Evolutionary conservation across 306 rosid species (phyloP), one percentile per base, ranked within the genome.

Genomic region (Nissolia schottii): DNA sequence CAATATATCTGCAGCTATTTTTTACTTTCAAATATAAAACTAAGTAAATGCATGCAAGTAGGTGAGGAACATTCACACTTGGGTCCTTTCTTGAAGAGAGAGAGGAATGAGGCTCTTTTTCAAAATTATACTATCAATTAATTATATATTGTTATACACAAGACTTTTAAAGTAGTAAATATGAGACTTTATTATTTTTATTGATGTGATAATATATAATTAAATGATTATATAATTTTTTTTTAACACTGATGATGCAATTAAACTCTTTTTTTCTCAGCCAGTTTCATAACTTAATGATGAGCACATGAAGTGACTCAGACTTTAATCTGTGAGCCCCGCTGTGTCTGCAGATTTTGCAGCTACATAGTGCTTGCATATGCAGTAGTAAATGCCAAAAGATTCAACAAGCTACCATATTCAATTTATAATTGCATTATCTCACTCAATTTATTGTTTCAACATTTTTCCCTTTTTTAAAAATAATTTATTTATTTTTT

Each of bases 221-320:
- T n/a, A n/a, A n/a, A n/a, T n/a, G n/a, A n/a, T n/a, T n/a, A n/a
- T n/a, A n/a, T n/a, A n/a, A n/a, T n/a, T n/a, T n/a, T n/a, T n/a
- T n/a, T n/a, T n/a, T n/a, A n/a, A n/a, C n/a, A n/a, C n/a, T n/a
- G n/a, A n/a, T n/a, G n/a, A n/a, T n/a, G n/a, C n/a, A n/a, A n/a
- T n/a, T n/a, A n/a, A n/a, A n/a, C n/a, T n/a, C n/a, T n/a, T n/a
- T n/a, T n/a, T n/a, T 31, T 64, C 40, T 79, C 11, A 27, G 73
- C 11, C 59, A 46, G 71, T 60, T 80, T n/a, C n/a, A n/a, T 38
- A 68, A 80, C 55, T 74, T 60, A 80, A 80, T 60, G 80, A 11
- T 51, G 31, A 80, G 73, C 84, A 74, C 80, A 75, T 74, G 84
- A 80, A 80, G 40, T 74, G 73, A 74, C 62, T 58, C 75, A 48